These are phyloP conservation scores for Zymoseptoria pseudotritici DNA, from an alignment of 2,329 filamentous ascomycete genomes.

Conservation along the genomic window DNA sequence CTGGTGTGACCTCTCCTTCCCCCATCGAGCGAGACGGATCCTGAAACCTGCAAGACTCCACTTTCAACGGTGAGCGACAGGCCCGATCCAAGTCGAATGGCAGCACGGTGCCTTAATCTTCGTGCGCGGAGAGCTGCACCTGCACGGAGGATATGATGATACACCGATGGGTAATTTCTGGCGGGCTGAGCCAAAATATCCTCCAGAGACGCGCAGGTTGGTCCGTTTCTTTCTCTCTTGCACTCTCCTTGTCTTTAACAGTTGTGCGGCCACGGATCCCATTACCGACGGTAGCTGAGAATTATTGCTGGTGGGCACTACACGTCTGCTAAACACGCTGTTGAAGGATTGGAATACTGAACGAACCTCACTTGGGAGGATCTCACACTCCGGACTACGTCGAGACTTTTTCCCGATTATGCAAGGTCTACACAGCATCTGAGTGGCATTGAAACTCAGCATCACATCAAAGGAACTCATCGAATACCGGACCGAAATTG, in stretches of 20 bases:
- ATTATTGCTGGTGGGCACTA: not conserved
- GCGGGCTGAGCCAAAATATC: not conserved
- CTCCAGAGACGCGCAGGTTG: not conserved
- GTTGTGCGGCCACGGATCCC: no score
- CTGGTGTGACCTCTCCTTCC: not conserved
- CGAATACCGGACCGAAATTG: not conserved
- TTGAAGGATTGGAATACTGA: not conserved
- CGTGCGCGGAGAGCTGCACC: no score
- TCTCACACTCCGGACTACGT: not conserved
- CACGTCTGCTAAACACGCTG: not conserved
- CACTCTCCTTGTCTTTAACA: not conserved
- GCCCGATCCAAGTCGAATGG: no score
- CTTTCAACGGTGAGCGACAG: no score
- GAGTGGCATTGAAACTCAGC: not conserved
- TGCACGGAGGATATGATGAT: not conserved
- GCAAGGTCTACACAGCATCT: not conserved
- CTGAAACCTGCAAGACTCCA: not conserved
- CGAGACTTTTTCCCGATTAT: not conserved
- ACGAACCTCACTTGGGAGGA: not conserved
- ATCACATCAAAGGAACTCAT: no score
- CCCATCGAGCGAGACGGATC: no score
- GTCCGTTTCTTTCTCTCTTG: not conserved
- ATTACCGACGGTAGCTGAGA: not conserved
- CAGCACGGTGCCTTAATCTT: no score
- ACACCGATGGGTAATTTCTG: not conserved